Conservation (phyloP, 345 rosid species). For the Populus alba region DNA sequence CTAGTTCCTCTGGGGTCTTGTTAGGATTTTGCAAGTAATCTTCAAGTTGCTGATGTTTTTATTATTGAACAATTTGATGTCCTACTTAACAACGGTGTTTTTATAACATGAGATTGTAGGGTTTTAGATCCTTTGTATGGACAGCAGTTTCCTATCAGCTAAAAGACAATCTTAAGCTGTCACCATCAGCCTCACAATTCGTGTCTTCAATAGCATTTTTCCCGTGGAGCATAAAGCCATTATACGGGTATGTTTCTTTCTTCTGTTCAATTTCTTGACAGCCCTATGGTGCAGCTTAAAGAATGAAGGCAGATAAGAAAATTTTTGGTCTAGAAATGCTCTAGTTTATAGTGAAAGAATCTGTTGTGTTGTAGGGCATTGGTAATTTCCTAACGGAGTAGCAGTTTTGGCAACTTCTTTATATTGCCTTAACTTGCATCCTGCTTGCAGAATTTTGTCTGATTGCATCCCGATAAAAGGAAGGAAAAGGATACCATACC, state of each 20-base stretch:
- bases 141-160: conserved; percentile 96
- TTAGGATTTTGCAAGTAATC: background rate
- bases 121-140: conserved; percentile 97
- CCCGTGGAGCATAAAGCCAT: conserved; percentile 96
- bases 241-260: conserved; percentile 66
- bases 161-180: conserved; percentile 78
- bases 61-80: too few species aligned
- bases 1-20: too few species aligned
- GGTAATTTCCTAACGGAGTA: background rate
- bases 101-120: conserved; percentile 44
- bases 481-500: conserved; percentile 82
- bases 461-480: conserved; percentile 89
- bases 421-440: background rate
- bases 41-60: background rate
- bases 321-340: background rate
- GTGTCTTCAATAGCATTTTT: conserved; percentile 76
- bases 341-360: background rate
- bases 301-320: background rate
- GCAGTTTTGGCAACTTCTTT: background rate
- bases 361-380: background rate
- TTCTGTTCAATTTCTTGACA: background rate
- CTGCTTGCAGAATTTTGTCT: conserved; percentile 64
- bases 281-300: too few species aligned
- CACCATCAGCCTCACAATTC: conserved; percentile 95
- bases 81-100: background rate